A percentile compares a stretch with the other conserved stretches of the same genome.
Evolutionary conservation across 2,329 filamentous ascomycete species (phyloP).

Genomic region (Dactylonectria macrodidyma): DNA sequence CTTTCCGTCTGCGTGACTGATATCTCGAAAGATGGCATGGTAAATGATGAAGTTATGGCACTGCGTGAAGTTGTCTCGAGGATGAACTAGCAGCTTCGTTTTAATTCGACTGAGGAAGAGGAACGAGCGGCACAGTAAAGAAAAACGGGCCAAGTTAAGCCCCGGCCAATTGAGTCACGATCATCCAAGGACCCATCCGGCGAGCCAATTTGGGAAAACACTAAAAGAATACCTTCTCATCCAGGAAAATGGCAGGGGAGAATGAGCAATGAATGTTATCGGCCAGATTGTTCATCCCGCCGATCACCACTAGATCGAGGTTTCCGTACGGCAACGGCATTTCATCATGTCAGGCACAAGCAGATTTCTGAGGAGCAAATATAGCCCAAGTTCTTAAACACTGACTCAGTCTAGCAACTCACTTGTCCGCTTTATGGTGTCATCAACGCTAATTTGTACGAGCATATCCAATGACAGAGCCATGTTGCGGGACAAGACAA

Average conservation of each 20-base stretch:
- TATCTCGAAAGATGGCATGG: neutral
- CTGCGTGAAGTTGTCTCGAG: neutral
- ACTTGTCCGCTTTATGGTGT: neutral
- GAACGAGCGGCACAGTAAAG: neutral
- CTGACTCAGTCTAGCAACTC: neutral
- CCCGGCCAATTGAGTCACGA: neutral
- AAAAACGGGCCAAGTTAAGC: neutral
- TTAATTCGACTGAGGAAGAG: neutral
- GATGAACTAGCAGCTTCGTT: neutral
- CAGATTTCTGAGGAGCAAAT: neutral
- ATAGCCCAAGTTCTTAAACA: no score
- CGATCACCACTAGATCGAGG: neutral
- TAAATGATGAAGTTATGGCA: no score
- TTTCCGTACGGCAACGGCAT: neutral
- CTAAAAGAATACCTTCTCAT: neutral
- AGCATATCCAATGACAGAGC: constrained; percentile 32
- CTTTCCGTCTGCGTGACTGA: neutral
- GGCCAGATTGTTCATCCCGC: neutral
- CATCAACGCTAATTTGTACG: constrained; percentile 32
- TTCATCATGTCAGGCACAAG: neutral
- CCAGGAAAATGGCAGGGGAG: neutral
- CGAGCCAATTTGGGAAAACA: neutral
- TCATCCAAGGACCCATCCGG: neutral
- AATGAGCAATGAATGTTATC: neutral
- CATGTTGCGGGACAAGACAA: constrained; percentile 20